Conservation (phyloP, 2,329 filamentous ascomycete genomes). For the Colletotrichum paranaense region DNA sequence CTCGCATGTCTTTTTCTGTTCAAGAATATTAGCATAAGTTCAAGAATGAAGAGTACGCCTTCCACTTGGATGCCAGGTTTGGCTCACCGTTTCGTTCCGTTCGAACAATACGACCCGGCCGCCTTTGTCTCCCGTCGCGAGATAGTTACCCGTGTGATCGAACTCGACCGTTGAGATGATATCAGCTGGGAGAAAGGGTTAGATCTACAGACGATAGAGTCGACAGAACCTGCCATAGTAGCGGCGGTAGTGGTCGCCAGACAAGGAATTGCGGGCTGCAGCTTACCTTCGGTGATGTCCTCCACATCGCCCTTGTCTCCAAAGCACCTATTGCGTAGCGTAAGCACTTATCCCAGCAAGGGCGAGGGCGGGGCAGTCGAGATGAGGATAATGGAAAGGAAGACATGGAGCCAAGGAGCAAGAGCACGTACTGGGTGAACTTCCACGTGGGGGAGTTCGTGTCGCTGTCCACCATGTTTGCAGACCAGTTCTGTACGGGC, state of each 20-base stretch:
- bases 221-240: not conserved
- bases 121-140: conserved; percentile 91
- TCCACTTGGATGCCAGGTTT: not conserved
- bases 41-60: not conserved
- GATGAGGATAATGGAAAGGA: not conserved
- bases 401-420: conserved; percentile 18
- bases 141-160: conserved; percentile 89
- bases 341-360: conserved; percentile 40
- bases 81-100: conserved; percentile 91
- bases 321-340: conserved; percentile 79
- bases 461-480: conserved; percentile 96
- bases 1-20: conserved; percentile 99
- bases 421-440: conserved; percentile 90
- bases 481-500: conserved; percentile 24
- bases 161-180: conserved; percentile 94
- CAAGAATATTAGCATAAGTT: conserved; percentile 45
- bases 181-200: conserved; percentile 68
- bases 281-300: conserved; percentile 93
- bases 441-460: conserved; percentile 97
- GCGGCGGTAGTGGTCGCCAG: not conserved
- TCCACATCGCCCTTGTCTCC: conserved; percentile 99
- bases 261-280: not conserved
- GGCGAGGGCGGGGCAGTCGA: not conserved
- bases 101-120: conserved; percentile 88
- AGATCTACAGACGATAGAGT: conserved; percentile 37